Conservation (phyloP, 495 filamentous ascomycete species). For the Letharia columbiana region DNA sequence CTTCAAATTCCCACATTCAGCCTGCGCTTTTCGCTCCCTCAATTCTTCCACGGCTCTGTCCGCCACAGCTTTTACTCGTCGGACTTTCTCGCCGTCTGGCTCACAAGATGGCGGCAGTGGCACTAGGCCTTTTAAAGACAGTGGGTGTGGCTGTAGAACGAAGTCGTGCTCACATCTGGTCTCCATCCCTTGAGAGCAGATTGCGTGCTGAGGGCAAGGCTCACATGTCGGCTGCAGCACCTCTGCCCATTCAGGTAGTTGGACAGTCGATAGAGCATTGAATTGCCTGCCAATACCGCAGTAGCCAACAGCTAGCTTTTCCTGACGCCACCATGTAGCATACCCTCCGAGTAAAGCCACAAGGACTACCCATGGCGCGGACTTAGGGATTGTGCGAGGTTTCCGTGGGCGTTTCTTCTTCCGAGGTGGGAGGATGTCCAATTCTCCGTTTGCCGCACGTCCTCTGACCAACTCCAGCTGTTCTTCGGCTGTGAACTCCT, state of each 20-base stretch:
- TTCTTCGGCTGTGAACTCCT: slow-evolving; percentile 91
- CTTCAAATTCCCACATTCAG: slow-evolving; percentile 74
- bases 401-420: slow-evolving; percentile 23
- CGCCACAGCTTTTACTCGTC: slow-evolving; percentile 75
- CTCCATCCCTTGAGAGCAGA: slow-evolving; percentile 69
- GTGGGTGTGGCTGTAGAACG: slow-evolving; percentile 72
- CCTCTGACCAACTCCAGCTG: slow-evolving; percentile 66
- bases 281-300: slow-evolving; percentile 74
- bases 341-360: slow-evolving; percentile 61
- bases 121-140: slow-evolving; percentile 69
- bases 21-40: slow-evolving; percentile 75
- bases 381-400: slow-evolving; percentile 31
- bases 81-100: slow-evolving; percentile 84
- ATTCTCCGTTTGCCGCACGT: slow-evolving; percentile 39
- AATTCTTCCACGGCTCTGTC: slow-evolving; percentile 83
- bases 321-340: slow-evolving; percentile 77
- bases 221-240: slow-evolving; percentile 75
- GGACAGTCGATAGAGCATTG: slow-evolving; percentile 39
- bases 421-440: slow-evolving; percentile 25
- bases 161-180: slow-evolving; percentile 81
- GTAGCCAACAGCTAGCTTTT: slow-evolving; percentile 90
- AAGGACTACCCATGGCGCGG: slow-evolving; percentile 58
- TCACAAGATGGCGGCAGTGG: slow-evolving; percentile 91
- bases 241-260: slow-evolving; percentile 58
- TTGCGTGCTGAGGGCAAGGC: slow-evolving; percentile 83